Evolutionary conservation across 2,329 filamentous ascomycete species (phyloP).

Genomic region (Didymella glomerata): DNA sequence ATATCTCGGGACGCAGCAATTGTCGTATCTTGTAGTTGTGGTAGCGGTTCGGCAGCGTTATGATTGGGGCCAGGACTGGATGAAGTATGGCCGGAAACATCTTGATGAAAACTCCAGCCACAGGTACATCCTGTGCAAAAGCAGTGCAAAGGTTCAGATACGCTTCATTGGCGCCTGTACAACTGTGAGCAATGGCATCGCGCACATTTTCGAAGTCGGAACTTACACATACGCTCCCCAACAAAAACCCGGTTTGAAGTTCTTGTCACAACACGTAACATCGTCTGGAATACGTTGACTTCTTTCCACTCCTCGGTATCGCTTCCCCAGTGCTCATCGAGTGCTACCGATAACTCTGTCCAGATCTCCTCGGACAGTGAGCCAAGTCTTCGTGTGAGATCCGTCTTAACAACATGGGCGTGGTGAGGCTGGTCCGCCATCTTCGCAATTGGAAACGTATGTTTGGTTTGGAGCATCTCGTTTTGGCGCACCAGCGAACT

Average conservation of each 20-base stretch:
- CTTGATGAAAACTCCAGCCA: background rate
- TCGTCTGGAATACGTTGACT: constrained; percentile 6
- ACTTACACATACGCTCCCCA: background rate
- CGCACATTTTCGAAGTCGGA: background rate
- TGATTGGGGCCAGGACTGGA: constrained; percentile 4
- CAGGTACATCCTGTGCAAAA: constrained; percentile 4
- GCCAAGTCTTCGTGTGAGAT: constrained; percentile 2
- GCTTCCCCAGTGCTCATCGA: constrained; percentile 5
- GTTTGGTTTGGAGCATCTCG: background rate
- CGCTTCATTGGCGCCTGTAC: background rate
- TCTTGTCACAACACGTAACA: constrained; percentile 5
- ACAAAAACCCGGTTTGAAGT: constrained; percentile 6
- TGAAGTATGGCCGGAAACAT: background rate
- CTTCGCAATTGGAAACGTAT: constrained; percentile 2
- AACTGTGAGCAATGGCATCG: background rate
- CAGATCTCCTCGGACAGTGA: constrained; percentile 7
- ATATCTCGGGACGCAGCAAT: constrained; percentile 2
- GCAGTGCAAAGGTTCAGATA: background rate
- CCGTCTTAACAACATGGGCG: background rate
- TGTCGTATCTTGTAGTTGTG: constrained; percentile 6
- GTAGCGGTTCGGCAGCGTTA: constrained; percentile 7
- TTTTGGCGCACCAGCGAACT: constrained; percentile 3
- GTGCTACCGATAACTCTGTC: background rate
- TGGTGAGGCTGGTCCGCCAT: constrained; percentile 4
- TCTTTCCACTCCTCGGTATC: constrained; percentile 2